These are phyloP conservation scores for Taphrina communis DNA, from an alignment of 1,139 yeast genomes.

Conservation along the genomic window DNA sequence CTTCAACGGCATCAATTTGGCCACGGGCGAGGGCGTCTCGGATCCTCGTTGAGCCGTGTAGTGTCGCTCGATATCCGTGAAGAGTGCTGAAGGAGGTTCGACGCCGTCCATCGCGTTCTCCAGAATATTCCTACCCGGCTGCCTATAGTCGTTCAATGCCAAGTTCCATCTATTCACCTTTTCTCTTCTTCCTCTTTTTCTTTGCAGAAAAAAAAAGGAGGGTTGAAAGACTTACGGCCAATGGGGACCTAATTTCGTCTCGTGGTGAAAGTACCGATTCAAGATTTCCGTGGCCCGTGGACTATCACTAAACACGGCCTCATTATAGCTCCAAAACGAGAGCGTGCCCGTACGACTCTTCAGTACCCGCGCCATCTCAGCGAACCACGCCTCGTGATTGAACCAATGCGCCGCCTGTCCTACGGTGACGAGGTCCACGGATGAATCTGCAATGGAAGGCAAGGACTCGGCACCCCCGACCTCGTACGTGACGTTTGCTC, in stretches of 20 bases:
- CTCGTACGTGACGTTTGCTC: conserved; percentile 38
- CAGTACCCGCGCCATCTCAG: conserved; percentile 59
- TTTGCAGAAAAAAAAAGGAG: too few species aligned
- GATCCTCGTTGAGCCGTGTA: conserved; percentile 49
- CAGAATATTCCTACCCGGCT: conserved; percentile 69
- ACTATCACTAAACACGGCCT: conserved; percentile 60
- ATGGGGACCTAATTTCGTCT: conserved; percentile 60
- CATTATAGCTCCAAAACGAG: conserved; percentile 81
- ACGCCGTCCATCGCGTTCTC: conserved; percentile 57
- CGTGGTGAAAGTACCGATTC: conserved; percentile 55
- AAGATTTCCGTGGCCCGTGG: conserved; percentile 57
- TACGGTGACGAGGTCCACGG: conserved; percentile 68
- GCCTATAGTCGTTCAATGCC: conserved; percentile 62
- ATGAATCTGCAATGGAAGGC: conserved; percentile 44
- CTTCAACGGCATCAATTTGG: conserved; percentile 56
- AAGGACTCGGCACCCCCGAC: conserved; percentile 44
- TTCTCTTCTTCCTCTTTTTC: too few species aligned
- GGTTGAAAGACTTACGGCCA: conserved; percentile 3
- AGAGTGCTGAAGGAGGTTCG: conserved; percentile 57
- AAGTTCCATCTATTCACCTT: neutral
- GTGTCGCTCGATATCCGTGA: conserved; percentile 53
- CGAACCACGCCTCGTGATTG: conserved; percentile 61
- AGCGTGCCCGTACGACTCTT: conserved; percentile 64
- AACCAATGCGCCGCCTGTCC: conserved; percentile 88
- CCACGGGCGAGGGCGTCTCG: conserved; percentile 55